Evolutionary conservation across 176 grass and related monocot species (phyloP), one percentile per base, ranked within the genome.

Genomic region (Phyllostachys edulis): DNA sequence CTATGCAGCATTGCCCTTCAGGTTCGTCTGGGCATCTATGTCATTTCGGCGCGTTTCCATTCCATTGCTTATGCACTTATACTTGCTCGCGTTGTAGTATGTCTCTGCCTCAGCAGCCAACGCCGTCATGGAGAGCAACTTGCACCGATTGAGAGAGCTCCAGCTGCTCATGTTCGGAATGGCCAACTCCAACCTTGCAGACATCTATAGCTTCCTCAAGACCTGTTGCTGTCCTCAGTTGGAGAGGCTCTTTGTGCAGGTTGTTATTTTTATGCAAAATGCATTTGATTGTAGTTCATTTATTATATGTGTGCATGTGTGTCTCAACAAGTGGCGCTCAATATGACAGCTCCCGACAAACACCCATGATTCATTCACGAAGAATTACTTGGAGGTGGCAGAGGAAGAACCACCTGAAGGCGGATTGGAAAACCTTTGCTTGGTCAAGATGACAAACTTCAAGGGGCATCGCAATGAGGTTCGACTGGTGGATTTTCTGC

Each of bases 1-100:
- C 85, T 97, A 44, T 97, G 92, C 86, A 94, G 91, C 87, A 91
- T 94, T 81, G 87, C 90, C 7, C 95, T 97, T 73, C 95, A 97
- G 90, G 95, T 94, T 54, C 75, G 82, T 36, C 54, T 24, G 3
- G 5, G 63, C 55, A 69, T 68, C 21, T 29, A 40, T 54, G 23
- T 45, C 82, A 18, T 76, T 67, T 82, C 38, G 41, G 20, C 23
- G 7, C n/a, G 5, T 16, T 69, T 39, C 18, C 69, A 40, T 84
- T 82, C 24, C 34, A 66, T 74, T 85, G 81, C 52, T 38, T 56
- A 24, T 34, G 24, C 11, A 60, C 76, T 89, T 76, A 85, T 80
- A 82, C 73, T 60, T 63, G 42, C 34, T 61, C 20, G 24, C 9
- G 13, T 88, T 86, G 47, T 37, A 94, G 92, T 94, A 94, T 70